phyloP scores from a whole-genome alignment of 768 basidiomycete species.

The Astraeus odoratus region DNA sequence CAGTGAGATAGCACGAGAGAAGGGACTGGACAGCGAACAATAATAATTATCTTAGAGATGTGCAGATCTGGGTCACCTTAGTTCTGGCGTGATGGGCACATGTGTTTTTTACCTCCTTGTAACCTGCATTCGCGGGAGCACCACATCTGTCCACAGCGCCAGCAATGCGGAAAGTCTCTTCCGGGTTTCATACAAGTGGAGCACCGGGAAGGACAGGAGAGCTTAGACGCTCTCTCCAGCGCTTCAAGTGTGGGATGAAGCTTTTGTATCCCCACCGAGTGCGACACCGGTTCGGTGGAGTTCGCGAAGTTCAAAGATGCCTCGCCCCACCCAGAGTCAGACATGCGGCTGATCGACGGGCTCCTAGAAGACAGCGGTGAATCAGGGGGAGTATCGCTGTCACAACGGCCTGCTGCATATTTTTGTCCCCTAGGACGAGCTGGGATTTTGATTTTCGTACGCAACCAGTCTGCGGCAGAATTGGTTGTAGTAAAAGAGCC shows the following conservation, averaged over 20 bases:
- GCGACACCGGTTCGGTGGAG: constrained; percentile 13
- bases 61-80: constrained; percentile 5
- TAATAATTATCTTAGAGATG: background rate
- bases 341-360: constrained; percentile 38
- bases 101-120: constrained; percentile 44
- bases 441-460: constrained; percentile 14
- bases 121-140: constrained; percentile 58
- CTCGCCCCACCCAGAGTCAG: constrained; percentile 13
- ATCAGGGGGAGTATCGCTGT: constrained; percentile 23
- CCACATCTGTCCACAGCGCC: constrained; percentile 53
- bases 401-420: constrained; percentile 5
- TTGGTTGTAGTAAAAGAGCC: constrained; percentile 37
- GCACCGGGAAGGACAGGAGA: constrained; percentile 39
- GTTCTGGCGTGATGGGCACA: constrained; percentile 26
- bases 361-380: constrained; percentile 23
- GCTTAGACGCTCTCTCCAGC: constrained; percentile 45
- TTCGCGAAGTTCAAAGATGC: constrained; percentile 8
- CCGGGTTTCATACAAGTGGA: constrained; percentile 49
- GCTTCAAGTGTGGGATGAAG: constrained; percentile 42
- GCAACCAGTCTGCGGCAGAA: constrained; percentile 28
- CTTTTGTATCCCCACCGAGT: constrained; percentile 12
- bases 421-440: constrained; percentile 2
- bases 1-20: background rate
- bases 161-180: constrained; percentile 53
- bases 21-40: background rate